A percentile compares a stretch with the other conserved stretches of the same genome.
Evolutionary conservation across 176 grass and related monocot genomes (phyloP).

Genomic region (sorghum (Sorghum bicolor)): Sorghum_bicolor_NCBIv3 NC_012879.2:43263001-43263500

Average conservation of each 20-base stretch:
- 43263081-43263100: background rate
- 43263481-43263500: background rate
- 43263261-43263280: background rate
- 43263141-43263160: background rate
- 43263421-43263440: background rate
- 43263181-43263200: background rate
- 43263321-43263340: background rate
- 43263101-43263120: background rate
- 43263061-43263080: background rate
- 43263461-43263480: background rate
- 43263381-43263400: background rate
- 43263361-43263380: background rate
- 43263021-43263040: background rate
- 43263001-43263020: background rate
- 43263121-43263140: background rate
- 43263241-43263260: background rate
- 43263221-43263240: background rate
- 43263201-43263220: background rate
- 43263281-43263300: background rate
- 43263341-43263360: background rate
- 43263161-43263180: background rate
- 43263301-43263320: background rate
- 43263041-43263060: background rate
- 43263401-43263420: no score
- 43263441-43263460: background rate